A percentile compares a stretch with the other conserved stretches of the same genome.
Evolutionary conservation across 495 filamentous ascomycete species (phyloP).

Genomic region (Penicillium maclennaniae): DNA sequence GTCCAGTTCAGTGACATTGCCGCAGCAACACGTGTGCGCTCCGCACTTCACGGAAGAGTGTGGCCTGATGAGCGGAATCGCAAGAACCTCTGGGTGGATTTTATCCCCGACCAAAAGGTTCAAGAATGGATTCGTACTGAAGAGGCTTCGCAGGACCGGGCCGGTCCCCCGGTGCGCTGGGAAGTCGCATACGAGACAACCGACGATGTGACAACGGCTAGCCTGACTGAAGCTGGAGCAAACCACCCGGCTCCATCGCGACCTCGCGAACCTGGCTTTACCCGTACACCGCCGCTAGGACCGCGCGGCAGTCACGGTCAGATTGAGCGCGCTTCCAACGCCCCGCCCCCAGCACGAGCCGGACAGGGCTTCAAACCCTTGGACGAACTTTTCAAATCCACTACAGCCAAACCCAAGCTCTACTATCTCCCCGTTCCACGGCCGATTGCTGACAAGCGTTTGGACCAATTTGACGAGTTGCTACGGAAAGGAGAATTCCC

Average conservation of each 20-base stretch:
- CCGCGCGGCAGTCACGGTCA: constrained; percentile 30
- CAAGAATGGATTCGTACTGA: constrained; percentile 72
- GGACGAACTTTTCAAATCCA: constrained; percentile 61
- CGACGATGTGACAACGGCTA: constrained; percentile 53
- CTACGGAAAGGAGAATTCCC: constrained; percentile 42
- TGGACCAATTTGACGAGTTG: constrained; percentile 59
- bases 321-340: constrained; percentile 20
- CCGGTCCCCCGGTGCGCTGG: constrained; percentile 55
- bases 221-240: constrained; percentile 48
- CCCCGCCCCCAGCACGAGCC: constrained; percentile 20
- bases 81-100: constrained; percentile 85
- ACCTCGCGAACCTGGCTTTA: constrained; percentile 26
- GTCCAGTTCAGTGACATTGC: constrained; percentile 62
- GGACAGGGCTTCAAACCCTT: constrained; percentile 55
- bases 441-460: constrained; percentile 54
- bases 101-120: constrained; percentile 73
- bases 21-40: constrained; percentile 75
- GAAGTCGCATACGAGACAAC: constrained; percentile 66
- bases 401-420: constrained; percentile 62
- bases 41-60: constrained; percentile 66
- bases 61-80: constrained; percentile 88
- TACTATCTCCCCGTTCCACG: constrained; percentile 59
- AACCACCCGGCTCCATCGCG: constrained; percentile 23
- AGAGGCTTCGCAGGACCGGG: constrained; percentile 45
- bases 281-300: constrained; percentile 32